Percentiles rank a stretch among this genome's conserved stretches.
These are phyloP conservation scores for Cetraspora pellucida DNA, from an alignment of 192 early-diverging fungal genomes.

Conservation along the genomic window DNA sequence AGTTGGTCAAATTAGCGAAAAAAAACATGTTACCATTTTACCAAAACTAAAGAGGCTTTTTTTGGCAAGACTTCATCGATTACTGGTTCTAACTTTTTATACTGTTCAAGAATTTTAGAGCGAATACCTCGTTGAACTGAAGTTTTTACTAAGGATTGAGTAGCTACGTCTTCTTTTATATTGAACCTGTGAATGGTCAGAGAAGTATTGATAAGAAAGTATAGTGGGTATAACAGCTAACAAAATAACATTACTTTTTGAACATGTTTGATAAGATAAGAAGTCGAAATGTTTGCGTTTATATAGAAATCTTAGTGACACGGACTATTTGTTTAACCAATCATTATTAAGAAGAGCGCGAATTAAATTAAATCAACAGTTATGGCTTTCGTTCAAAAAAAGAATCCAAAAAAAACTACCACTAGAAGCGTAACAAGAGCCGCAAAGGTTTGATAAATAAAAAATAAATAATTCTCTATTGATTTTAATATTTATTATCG, in stretches of 20 bases:
- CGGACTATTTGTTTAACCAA: too few species aligned
- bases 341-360: not conserved
- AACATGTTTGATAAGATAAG: not conserved
- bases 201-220: not conserved
- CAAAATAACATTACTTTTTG: slow-evolving; percentile 6
- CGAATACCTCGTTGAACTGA: slow-evolving; percentile 87
- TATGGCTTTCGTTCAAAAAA: too few species aligned
- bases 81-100: slow-evolving; percentile 80
- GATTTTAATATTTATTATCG: not conserved
- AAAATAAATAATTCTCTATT: not conserved
- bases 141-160: slow-evolving; percentile 88
- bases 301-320: too few species aligned
- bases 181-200: slow-evolving; percentile 56
- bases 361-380: not conserved
- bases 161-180: slow-evolving; percentile 76
- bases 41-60: slow-evolving; percentile 80
- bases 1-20: not conserved
- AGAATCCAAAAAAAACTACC: not conserved
- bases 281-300: too few species aligned
- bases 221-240: not conserved
- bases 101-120: slow-evolving; percentile 83
- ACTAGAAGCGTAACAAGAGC: slow-evolving; percentile 20
- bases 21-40: slow-evolving; percentile 71
- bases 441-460: not conserved
- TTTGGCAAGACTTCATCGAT: slow-evolving; percentile 97